These are phyloP conservation scores for Hypoxylon rickii DNA, from an alignment of 495 filamentous ascomycete genomes.

Conservation along the genomic window DNA sequence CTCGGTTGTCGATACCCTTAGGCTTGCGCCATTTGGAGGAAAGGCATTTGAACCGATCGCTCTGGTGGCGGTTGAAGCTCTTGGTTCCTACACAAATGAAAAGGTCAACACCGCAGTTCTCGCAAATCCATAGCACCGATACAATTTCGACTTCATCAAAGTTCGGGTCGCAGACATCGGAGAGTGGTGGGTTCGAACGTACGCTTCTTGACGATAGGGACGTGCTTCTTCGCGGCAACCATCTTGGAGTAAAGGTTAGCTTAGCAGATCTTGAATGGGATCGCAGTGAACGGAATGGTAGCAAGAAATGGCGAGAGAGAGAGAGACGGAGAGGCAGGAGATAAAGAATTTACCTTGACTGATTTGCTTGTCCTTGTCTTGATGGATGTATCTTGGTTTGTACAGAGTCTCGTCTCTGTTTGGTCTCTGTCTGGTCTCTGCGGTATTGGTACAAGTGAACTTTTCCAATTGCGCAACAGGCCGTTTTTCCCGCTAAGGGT, in stretches of 20 bases:
- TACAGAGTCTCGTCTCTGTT: too few relatives aligned
- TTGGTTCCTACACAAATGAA: conserved; percentile 75
- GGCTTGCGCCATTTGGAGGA: conserved; percentile 93
- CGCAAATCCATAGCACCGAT: conserved; percentile 22
- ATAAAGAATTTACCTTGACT: conserved; percentile 50
- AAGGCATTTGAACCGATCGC: conserved; percentile 91
- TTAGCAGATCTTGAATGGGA: too few relatives aligned
- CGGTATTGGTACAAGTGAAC: conserved; percentile 12
- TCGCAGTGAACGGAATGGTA: too few relatives aligned
- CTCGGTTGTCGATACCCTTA: conserved; percentile 94
- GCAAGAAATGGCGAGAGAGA: too few relatives aligned
- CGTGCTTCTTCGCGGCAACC: conserved; percentile 97
- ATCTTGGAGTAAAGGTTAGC: conserved; percentile 65
- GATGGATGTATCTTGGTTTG: conserved; percentile 48
- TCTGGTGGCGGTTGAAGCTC: conserved; percentile 94
- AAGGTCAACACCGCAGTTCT: too few relatives aligned
- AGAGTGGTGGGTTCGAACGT: conserved; percentile 52
- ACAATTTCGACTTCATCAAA: background rate
- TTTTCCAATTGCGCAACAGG: conserved; percentile 30
- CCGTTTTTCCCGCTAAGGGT: conserved; percentile 33
- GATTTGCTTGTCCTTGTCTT: conserved; percentile 46
- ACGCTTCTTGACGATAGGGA: conserved; percentile 99
- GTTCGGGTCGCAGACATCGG: conserved; percentile 10
- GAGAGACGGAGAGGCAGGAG: background rate
- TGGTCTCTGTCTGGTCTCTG: conserved; percentile 39